phyloP scores from a whole-genome alignment of 176 grass and related monocot genomes.

The bread wheat (Triticum aestivum) region DNA sequence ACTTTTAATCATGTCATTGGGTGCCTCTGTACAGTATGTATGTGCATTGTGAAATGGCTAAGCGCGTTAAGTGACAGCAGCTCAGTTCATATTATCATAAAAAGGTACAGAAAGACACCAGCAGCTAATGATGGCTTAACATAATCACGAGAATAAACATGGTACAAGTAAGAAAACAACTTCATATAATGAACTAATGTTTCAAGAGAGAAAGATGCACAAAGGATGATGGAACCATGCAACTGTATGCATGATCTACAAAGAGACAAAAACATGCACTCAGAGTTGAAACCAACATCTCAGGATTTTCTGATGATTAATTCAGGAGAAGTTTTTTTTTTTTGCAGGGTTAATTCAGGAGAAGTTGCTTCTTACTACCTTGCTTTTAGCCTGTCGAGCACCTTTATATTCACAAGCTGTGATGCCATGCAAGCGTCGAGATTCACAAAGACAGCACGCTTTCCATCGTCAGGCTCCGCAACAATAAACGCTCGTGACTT shows the following conservation, averaged over 20 bases:
- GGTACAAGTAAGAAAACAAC: background rate
- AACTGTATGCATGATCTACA: background rate
- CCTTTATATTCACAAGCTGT: conserved; percentile 89
- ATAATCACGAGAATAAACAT: conserved; percentile 1
- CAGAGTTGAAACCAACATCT: background rate
- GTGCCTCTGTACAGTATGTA: conserved; percentile 10
- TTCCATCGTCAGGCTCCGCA: conserved; percentile 72
- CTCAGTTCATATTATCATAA: background rate
- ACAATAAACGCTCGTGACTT: conserved; percentile 94
- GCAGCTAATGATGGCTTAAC: background rate
- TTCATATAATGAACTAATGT: background rate
- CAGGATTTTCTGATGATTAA: conserved; percentile 18
- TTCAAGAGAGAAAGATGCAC: background rate
- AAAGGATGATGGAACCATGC: background rate
- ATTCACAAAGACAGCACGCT: conserved; percentile 89
- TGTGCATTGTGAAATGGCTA: conserved; percentile 9
- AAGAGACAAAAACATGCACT: background rate
- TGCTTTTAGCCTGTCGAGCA: conserved; percentile 85
- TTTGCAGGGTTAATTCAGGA: background rate
- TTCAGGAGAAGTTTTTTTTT: background rate
- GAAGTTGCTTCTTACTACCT: conserved; percentile 46
- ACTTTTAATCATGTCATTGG: background rate
- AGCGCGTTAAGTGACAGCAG: background rate
- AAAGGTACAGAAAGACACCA: background rate
- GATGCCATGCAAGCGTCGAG: conserved; percentile 98